Evolutionary conservation across 352 stramenopile species (phyloP).

Genomic region (Peronospora belbahrii): DNA sequence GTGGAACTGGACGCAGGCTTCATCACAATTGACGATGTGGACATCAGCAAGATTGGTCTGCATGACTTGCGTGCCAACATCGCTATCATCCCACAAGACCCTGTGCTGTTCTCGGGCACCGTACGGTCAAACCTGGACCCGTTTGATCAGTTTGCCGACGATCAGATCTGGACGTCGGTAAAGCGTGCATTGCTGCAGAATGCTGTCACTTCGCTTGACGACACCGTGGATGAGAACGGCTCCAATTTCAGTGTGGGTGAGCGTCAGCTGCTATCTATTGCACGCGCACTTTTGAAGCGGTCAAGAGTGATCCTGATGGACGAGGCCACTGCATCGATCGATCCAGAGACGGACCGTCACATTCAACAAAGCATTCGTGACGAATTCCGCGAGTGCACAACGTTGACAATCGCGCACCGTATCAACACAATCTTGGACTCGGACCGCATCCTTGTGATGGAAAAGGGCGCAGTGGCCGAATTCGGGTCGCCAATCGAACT

Average conservation of each 20-base stretch:
- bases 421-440: constrained; percentile 92
- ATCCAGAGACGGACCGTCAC: constrained; percentile 58
- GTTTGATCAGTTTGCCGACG: constrained; percentile 36
- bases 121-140: constrained; percentile 88
- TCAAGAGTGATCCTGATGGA: constrained; percentile 89
- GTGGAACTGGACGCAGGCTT: constrained; percentile 24
- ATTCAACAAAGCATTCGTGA: constrained; percentile 78
- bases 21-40: constrained; percentile 85
- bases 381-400: constrained; percentile 86
- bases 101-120: constrained; percentile 86
- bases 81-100: constrained; percentile 79
- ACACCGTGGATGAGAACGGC: constrained; percentile 85
- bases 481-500: constrained; percentile 36
- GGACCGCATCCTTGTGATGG: constrained; percentile 87
- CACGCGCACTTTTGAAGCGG: constrained; percentile 87
- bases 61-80: constrained; percentile 29
- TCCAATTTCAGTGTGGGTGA: too few species aligned
- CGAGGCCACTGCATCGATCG: constrained; percentile 91
- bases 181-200: constrained; percentile 11
- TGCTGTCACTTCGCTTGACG: constrained; percentile 87
- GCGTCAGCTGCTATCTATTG: constrained; percentile 93
- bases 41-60: constrained; percentile 42
- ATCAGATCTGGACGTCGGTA: constrained; percentile 26
- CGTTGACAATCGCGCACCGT: constrained; percentile 92
- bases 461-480: constrained; percentile 39